Percentiles rank a stretch among this genome's conserved stretches.
These are phyloP conservation scores for Balakata baccata DNA, from an alignment of 345 rosid genomes.

Conservation along the genomic window DNA sequence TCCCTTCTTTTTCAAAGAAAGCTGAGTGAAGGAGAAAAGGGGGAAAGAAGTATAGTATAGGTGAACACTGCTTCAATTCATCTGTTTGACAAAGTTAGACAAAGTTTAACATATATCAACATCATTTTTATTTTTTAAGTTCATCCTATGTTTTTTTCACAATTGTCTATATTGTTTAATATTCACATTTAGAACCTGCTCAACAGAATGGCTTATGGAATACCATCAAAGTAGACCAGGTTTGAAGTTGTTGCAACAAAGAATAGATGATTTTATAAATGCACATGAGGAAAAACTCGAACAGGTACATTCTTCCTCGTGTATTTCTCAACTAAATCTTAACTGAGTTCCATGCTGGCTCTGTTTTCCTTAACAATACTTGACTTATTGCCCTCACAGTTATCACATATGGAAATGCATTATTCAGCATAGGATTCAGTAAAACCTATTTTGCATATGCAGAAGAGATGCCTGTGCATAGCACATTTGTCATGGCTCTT, in stretches of 20 bases:
- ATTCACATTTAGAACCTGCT: conserved; percentile 18
- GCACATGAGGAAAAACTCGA: conserved; percentile 72
- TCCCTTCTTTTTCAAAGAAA: background rate
- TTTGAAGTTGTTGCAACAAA: conserved; percentile 64
- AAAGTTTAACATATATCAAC: background rate
- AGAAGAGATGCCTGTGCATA: background rate
- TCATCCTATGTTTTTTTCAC: background rate
- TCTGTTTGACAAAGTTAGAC: background rate
- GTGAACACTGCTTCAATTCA: background rate
- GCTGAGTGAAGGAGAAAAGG: too few species aligned
- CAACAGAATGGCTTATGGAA: conserved; percentile 73
- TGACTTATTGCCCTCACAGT: background rate
- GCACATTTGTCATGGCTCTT: background rate
- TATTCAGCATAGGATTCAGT: background rate
- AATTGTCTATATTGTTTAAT: conserved; percentile 6
- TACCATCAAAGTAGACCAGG: conserved; percentile 77
- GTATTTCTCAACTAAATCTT: conserved; percentile 1
- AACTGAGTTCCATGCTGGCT: background rate
- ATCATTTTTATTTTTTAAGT: background rate
- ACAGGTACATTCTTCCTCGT: conserved; percentile 42
- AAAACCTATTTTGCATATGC: background rate
- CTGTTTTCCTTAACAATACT: background rate
- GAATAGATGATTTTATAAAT: conserved; percentile 74
- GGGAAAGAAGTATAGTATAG: background rate
- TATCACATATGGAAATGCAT: conserved; percentile 1